These are phyloP conservation scores for Bruguiera parviflora DNA, from an alignment of 345 rosid genomes.

Conservation along the genomic window DNA sequence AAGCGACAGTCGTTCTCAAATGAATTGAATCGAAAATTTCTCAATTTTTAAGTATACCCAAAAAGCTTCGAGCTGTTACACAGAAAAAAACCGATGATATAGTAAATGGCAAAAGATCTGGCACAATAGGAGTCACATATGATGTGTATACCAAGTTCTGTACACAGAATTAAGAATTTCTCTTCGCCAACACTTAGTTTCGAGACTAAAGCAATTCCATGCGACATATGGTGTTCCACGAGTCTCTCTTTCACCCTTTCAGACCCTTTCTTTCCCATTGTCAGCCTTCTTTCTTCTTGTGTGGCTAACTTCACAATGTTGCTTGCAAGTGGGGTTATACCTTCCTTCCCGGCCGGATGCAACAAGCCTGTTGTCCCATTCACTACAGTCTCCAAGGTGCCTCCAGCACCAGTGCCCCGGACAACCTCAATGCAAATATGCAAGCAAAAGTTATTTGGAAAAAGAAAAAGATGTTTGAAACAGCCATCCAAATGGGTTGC, in stretches of 20 bases:
- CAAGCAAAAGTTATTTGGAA: too few relatives aligned
- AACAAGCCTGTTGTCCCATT: slow-evolving; percentile 49
- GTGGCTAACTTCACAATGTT: slow-evolving; percentile 48
- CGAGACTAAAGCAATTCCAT: slow-evolving; percentile 41
- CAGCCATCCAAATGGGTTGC: too few relatives aligned
- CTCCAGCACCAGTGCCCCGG: slow-evolving; percentile 54
- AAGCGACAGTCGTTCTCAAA: too few relatives aligned
- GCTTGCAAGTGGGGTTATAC: slow-evolving; percentile 36
- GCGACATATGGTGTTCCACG: slow-evolving; percentile 47
- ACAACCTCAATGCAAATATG: background rate
- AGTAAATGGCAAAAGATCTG: too few relatives aligned
- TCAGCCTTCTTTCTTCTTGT: slow-evolving; percentile 48
- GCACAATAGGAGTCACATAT: too few relatives aligned
- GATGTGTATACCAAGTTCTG: too few relatives aligned
- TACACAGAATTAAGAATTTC: slow-evolving; percentile 7
- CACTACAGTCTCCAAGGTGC: slow-evolving; percentile 45
- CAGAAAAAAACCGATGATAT: too few relatives aligned
- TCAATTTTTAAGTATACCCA: too few relatives aligned
- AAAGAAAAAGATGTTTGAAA: background rate
- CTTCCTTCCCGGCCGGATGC: slow-evolving; percentile 48
- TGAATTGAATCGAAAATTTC: too few relatives aligned
- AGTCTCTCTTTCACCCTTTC: slow-evolving; percentile 41
- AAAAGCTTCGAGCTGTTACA: too few relatives aligned
- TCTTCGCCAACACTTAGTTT: slow-evolving; percentile 33
- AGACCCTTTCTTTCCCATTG: slow-evolving; percentile 52